phyloP scores from a whole-genome alignment of 192 early-diverging fungal species.

The Globomyces pollinis-pini region DNA sequence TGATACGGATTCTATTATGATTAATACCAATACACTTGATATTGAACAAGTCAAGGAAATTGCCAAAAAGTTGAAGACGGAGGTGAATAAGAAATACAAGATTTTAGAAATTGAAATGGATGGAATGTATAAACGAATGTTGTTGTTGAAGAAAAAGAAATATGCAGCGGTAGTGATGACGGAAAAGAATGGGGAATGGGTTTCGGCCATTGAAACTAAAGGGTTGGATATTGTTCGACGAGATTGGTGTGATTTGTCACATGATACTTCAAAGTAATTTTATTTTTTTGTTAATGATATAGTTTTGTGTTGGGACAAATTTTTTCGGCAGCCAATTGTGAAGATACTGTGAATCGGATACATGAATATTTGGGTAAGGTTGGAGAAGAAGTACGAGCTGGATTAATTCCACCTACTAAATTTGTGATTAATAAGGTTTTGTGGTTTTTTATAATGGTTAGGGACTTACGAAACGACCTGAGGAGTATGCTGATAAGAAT shows the following conservation, averaged over 20 bases:
- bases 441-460: conserved; percentile 21
- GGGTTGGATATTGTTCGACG: conserved; percentile 93
- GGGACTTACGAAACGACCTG: conserved; percentile 83
- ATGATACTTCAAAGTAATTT: conserved; percentile 76
- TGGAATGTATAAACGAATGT: conserved; percentile 79
- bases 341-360: conserved; percentile 68
- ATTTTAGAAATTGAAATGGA: conserved; percentile 96
- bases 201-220: conserved; percentile 66
- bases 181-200: conserved; percentile 32
- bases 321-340: conserved; percentile 60
- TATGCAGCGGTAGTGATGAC: conserved; percentile 77
- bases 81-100: conserved; percentile 87
- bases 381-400: conserved; percentile 61
- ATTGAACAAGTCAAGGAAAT: conserved; percentile 68
- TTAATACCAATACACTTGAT: conserved; percentile 73
- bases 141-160: conserved; percentile 96
- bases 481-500: conserved; percentile 81
- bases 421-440: conserved; percentile 86
- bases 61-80: conserved; percentile 71
- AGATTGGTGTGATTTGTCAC: conserved; percentile 94
- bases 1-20: conserved; percentile 99
- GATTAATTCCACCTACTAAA: conserved; percentile 66
- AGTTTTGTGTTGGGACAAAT: conserved; percentile 45
- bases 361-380: conserved; percentile 64
- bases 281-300: too few species aligned